Percentiles rank a stretch among this genome's conserved stretches.
Conservation (phyloP, 148 eudicot species). For the Salicornia ramosissima region DNA sequence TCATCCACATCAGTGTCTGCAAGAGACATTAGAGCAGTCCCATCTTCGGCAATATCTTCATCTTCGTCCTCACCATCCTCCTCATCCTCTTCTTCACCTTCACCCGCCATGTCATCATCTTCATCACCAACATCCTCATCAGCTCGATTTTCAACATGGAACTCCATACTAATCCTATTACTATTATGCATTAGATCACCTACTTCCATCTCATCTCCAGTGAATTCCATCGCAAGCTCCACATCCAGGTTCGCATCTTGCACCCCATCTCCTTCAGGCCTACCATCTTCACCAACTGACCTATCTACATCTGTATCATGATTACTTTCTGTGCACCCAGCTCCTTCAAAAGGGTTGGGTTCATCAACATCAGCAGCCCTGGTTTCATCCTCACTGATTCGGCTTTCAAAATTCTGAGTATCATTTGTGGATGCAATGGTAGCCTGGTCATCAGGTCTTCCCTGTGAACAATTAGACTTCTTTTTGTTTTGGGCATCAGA, state of each 20-base stretch:
- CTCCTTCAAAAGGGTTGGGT: conserved; percentile 35
- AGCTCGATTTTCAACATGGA: conserved; percentile 71
- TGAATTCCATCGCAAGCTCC: conserved; percentile 60
- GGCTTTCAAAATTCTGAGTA: conserved; percentile 36
- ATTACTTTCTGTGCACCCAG: conserved; percentile 35
- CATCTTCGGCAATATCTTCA: conserved; percentile 91
- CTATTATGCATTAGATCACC: conserved; percentile 46
- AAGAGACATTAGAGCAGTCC: conserved; percentile 86
- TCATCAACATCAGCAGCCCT: conserved; percentile 37
- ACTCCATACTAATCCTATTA: conserved; percentile 62
- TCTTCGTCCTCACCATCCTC: conserved; percentile 94
- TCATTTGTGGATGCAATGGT: conserved; percentile 29
- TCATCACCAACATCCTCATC: conserved; percentile 85
- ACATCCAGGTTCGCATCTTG: conserved; percentile 33
- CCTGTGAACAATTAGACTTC: conserved; percentile 44
- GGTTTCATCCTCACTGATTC: conserved; percentile 35
- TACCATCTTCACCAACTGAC: conserved; percentile 59
- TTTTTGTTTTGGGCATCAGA: conserved; percentile 65
- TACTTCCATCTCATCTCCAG: conserved; percentile 72
- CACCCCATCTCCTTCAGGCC: conserved; percentile 48
- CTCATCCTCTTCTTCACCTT: conserved; percentile 79
- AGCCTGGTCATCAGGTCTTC: conserved; percentile 43
- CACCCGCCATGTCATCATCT: conserved; percentile 95
- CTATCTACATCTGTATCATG: conserved; percentile 35
- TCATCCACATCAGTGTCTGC: conserved; percentile 95